Evolutionary conservation across 768 basidiomycete genomes (phyloP).

Genomic region (Roridomyces roridus): DNA sequence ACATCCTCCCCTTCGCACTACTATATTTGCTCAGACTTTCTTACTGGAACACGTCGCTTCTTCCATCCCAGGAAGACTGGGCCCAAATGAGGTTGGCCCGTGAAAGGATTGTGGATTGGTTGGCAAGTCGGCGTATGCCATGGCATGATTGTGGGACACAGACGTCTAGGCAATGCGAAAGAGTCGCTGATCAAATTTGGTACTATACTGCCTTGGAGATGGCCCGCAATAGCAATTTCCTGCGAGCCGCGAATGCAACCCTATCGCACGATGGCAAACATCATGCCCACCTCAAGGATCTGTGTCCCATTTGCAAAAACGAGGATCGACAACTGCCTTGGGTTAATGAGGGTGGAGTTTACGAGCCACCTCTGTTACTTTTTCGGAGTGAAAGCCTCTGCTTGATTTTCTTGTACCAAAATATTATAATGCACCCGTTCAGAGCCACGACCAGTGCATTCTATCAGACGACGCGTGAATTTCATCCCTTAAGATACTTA

Average conservation of each 20-base stretch:
- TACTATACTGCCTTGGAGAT: neutral
- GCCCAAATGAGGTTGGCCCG: slow-evolving; percentile 2
- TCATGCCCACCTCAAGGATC: neutral
- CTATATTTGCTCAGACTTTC: neutral
- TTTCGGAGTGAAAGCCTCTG: neutral
- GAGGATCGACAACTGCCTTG: neutral
- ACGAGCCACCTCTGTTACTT: neutral
- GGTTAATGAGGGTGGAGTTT: neutral
- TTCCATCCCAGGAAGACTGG: neutral
- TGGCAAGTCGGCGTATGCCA: neutral
- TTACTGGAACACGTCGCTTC: neutral
- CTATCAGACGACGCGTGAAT: too few species aligned
- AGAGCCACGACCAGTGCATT: too few species aligned
- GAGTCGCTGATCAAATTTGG: neutral
- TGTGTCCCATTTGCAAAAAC: neutral
- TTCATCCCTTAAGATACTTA: too few species aligned
- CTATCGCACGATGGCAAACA: neutral
- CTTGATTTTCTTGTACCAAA: neutral
- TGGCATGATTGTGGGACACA: neutral
- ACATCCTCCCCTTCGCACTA: slow-evolving; percentile 9
- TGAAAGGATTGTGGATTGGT: slow-evolving; percentile 5
- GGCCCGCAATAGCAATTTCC: neutral
- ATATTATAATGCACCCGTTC: too few species aligned
- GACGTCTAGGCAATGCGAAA: neutral
- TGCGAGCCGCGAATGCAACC: neutral